These are phyloP conservation scores for Neonectria hederae DNA, from an alignment of 2,329 filamentous ascomycete genomes.

Conservation along the genomic window DNA sequence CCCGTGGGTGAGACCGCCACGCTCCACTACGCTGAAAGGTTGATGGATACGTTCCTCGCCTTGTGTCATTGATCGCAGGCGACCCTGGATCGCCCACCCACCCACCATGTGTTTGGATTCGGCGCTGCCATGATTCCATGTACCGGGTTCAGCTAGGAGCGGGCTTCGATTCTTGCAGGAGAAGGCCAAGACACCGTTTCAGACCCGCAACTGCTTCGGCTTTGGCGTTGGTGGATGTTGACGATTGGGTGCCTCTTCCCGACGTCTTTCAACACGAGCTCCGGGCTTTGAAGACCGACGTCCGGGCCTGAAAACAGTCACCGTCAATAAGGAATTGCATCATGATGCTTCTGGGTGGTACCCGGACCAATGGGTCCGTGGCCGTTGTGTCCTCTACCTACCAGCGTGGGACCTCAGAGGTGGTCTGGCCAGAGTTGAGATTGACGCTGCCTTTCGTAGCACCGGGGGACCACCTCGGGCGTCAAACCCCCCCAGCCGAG, in stretches of 20 bases:
- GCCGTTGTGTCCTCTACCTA: conserved; percentile 17
- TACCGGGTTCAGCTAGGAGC: conserved; percentile 25
- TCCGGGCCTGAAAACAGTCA: conserved; percentile 21
- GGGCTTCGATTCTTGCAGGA: conserved; percentile 19
- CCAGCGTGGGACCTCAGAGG: conserved; percentile 3
- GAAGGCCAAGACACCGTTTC: conserved; percentile 32
- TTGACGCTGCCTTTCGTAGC: conserved; percentile 30
- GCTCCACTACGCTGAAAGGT: conserved; percentile 28
- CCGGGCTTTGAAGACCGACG: conserved; percentile 27
- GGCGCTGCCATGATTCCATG: conserved; percentile 11
- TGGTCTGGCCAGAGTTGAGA: conserved; percentile 16
- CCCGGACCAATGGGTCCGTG: conserved; percentile 24
- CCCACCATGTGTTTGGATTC: conserved; percentile 17
- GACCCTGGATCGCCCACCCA: conserved; percentile 6
- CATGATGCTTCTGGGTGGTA: conserved; percentile 34
- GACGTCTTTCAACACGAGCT: conserved; percentile 31
- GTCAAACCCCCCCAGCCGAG: conserved; percentile 33
- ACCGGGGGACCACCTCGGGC: conserved; percentile 32
- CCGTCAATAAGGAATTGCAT: conserved; percentile 30
- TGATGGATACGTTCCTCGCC: conserved; percentile 25
- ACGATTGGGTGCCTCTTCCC: conserved; percentile 30
- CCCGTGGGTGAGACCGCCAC: conserved; percentile 35
- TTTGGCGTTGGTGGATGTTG: conserved; percentile 21
- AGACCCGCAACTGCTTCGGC: conserved; percentile 32
- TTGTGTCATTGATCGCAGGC: conserved; percentile 17